These are phyloP conservation scores for Cucumis melo DNA, from an alignment of 306 rosid genomes.

Conservation along the genomic window DNA sequence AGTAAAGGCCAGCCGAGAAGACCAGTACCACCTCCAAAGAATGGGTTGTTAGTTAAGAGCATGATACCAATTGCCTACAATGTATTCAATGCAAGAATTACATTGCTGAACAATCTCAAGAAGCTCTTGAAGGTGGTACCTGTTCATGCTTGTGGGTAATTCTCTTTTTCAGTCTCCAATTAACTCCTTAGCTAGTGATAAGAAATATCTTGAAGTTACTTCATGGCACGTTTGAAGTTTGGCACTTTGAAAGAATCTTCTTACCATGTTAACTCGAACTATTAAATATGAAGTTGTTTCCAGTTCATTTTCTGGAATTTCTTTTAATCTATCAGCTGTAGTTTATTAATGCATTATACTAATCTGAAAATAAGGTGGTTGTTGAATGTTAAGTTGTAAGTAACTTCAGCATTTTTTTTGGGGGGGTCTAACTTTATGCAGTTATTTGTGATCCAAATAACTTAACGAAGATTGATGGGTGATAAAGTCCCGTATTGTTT, in stretches of 20 bases:
- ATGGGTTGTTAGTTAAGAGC: conserved; percentile 69
- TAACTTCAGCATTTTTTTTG: neutral
- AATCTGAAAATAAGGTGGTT: neutral
- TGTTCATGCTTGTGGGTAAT: conserved; percentile 90
- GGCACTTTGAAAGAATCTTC: neutral
- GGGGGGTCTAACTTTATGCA: neutral
- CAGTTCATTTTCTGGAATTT: neutral
- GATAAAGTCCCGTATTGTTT: neutral
- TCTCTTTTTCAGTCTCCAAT: conserved; percentile 8
- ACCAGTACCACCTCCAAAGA: conserved; percentile 62
- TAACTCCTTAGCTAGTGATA: neutral
- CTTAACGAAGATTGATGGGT: neutral
- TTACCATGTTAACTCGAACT: neutral
- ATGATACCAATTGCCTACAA: conserved; percentile 61
- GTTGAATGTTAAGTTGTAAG: neutral
- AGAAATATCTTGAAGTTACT: neutral
- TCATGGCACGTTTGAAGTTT: neutral
- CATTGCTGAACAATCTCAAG: conserved; percentile 80
- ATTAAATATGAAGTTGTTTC: neutral
- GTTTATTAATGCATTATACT: neutral
- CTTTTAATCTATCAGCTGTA: neutral
- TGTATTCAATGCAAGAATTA: conserved; percentile 64
- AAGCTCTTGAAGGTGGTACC: conserved; percentile 66
- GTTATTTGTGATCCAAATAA: neutral
- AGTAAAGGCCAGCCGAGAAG: conserved; percentile 47